phyloP scores from a whole-genome alignment of 306 rosid species.

The Vachellia pachyceras region DNA sequence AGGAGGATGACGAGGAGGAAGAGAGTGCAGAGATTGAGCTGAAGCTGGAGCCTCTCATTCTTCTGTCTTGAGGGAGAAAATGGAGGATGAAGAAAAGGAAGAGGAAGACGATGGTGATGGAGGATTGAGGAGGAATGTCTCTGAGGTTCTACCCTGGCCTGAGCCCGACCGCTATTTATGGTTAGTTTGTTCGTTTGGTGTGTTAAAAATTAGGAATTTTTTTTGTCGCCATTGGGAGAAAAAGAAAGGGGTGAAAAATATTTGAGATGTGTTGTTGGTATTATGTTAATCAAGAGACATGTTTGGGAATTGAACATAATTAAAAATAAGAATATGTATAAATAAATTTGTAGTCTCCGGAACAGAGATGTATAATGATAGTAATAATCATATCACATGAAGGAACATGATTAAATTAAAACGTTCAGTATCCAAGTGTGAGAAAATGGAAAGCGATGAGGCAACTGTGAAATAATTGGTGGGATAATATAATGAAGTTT shows the following conservation, averaged over 20 bases:
- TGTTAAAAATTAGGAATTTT: slow-evolving; percentile 32
- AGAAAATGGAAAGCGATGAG: neutral
- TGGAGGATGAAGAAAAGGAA: slow-evolving; percentile 4
- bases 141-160: slow-evolving; percentile 24
- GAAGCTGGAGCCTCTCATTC: slow-evolving; percentile 34
- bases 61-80: slow-evolving; percentile 20
- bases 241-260: too few species aligned
- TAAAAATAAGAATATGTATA: neutral
- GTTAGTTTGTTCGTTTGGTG: slow-evolving; percentile 42
- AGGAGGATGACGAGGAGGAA: neutral
- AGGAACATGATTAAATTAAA: neutral
- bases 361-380: neutral
- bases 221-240: slow-evolving; percentile 12
- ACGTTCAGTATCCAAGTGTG: neutral
- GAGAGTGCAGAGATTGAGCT: neutral
- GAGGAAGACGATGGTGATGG: neutral
- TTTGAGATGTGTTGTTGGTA: neutral
- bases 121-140: slow-evolving; percentile 8
- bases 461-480: neutral
- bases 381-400: neutral
- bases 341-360: neutral
- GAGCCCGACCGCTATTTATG: slow-evolving; percentile 36
- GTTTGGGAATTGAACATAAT: neutral
- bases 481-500: neutral
- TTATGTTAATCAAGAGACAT: too few species aligned